Evolutionary conservation across 2,329 filamentous ascomycete genomes (phyloP).

Genomic region (Fusarium armeniacum): DNA sequence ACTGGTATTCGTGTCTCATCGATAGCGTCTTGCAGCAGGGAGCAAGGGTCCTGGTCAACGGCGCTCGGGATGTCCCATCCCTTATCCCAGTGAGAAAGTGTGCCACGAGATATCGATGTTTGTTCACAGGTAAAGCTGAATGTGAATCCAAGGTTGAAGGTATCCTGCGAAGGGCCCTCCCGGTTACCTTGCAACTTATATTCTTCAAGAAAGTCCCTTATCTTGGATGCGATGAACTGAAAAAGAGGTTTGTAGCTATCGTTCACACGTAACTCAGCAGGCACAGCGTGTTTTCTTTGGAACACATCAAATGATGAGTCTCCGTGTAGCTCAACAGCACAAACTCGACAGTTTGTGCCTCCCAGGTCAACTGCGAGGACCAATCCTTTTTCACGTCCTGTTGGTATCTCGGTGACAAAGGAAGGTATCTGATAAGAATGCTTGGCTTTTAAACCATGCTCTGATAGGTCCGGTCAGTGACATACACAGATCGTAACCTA

Average conservation of each 20-base stretch:
- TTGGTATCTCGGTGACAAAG: slow-evolving; percentile 22
- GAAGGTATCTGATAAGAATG: slow-evolving; percentile 34
- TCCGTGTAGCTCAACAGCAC: slow-evolving; percentile 11
- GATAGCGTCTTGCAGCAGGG: background rate
- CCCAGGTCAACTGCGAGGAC: slow-evolving; percentile 15
- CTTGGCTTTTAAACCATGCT: slow-evolving; percentile 23
- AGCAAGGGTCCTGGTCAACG: slow-evolving; percentile 5
- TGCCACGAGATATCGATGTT: slow-evolving; percentile 1
- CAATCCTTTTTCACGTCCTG: slow-evolving; percentile 17
- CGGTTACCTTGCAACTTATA: background rate
- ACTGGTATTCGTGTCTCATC: slow-evolving; percentile 3
- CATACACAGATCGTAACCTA: background rate
- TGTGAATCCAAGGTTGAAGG: slow-evolving; percentile 3
- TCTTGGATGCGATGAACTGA: slow-evolving; percentile 6
- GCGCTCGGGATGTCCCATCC: slow-evolving; percentile 26
- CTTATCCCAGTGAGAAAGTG: slow-evolving; percentile 22
- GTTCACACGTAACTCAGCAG: slow-evolving; percentile 6
- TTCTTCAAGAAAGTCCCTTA: background rate
- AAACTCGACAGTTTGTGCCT: slow-evolving; percentile 14
- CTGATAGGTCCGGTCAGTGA: slow-evolving; percentile 18
- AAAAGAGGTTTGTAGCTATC: slow-evolving; percentile 12
- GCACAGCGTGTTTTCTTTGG: background rate
- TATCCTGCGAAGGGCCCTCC: accelerated
- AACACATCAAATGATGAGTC: slow-evolving; percentile 19
- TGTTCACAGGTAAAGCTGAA: slow-evolving; percentile 25